Conservation (phyloP, 306 rosid species). For the Cyclanthera cordifolia region DNA sequence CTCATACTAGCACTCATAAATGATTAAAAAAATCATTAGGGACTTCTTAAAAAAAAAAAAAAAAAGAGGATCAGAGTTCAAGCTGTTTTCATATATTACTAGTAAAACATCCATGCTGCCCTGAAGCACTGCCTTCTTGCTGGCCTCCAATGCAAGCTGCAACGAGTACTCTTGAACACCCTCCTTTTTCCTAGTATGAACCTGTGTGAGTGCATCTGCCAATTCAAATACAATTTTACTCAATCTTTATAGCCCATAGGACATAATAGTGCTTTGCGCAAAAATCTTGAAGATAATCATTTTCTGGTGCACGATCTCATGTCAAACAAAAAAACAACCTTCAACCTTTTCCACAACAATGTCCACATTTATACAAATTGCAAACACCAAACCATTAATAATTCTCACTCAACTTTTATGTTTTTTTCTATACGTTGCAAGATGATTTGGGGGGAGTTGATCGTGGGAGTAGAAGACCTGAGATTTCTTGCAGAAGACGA, state of each 20-base stretch:
- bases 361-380: neutral
- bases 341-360: neutral
- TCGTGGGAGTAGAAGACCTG: constrained; percentile 7
- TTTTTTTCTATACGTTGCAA: neutral
- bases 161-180: constrained; percentile 45
- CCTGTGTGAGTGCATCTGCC: constrained; percentile 62
- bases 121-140: constrained; percentile 67
- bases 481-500: constrained; percentile 14
- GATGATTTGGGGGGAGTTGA: neutral
- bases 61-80: constrained; percentile 9
- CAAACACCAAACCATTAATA: neutral
- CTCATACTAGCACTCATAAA: neutral
- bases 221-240: constrained; percentile 18
- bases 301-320: neutral
- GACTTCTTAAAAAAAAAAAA: neutral
- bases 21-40: neutral
- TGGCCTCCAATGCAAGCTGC: constrained; percentile 53
- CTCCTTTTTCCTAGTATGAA: constrained; percentile 41
- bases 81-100: constrained; percentile 33
- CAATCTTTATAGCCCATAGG: constrained; percentile 11
- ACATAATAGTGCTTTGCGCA: neutral
- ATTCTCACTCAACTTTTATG: neutral
- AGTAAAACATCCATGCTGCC: constrained; percentile 62
- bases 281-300: constrained; percentile 4
- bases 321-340: neutral